Conservation (phyloP, 129 eudicot species). For the Flaveria sonorensis region DNA sequence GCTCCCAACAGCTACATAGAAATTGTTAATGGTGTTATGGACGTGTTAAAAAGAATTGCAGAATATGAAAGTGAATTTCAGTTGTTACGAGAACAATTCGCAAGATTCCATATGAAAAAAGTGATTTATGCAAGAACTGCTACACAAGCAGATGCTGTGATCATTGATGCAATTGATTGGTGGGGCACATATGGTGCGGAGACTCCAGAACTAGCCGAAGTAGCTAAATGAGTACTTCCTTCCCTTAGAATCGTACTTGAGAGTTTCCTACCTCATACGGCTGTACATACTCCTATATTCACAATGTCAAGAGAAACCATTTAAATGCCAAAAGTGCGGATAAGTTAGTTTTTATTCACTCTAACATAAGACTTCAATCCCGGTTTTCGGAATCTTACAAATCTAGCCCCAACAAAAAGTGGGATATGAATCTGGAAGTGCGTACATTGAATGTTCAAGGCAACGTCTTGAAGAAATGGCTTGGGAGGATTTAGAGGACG, state of each 20-base stretch:
- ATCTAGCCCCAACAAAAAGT: not conserved
- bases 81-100: not conserved
- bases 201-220: no score
- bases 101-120: not conserved
- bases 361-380: not conserved
- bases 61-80: no score
- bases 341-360: constrained; percentile 1
- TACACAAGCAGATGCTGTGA: not conserved
- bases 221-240: not conserved
- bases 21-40: not conserved
- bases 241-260: no score
- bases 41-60: not conserved
- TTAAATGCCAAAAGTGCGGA: not conserved
- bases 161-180: constrained; percentile 3
- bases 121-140: not conserved
- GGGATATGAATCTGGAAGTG: not conserved
- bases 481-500: not conserved
- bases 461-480: not conserved
- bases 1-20: not conserved
- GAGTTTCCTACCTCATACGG: no score
- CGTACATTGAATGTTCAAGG: not conserved
- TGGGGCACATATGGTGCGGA: constrained; percentile 15
- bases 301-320: not conserved
- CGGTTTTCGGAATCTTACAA: not conserved
- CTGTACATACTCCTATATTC: not conserved